These are phyloP conservation scores for Solanum hybrid DNA, from an alignment of 305 asterid genomes.

Conservation along the genomic window DNA sequence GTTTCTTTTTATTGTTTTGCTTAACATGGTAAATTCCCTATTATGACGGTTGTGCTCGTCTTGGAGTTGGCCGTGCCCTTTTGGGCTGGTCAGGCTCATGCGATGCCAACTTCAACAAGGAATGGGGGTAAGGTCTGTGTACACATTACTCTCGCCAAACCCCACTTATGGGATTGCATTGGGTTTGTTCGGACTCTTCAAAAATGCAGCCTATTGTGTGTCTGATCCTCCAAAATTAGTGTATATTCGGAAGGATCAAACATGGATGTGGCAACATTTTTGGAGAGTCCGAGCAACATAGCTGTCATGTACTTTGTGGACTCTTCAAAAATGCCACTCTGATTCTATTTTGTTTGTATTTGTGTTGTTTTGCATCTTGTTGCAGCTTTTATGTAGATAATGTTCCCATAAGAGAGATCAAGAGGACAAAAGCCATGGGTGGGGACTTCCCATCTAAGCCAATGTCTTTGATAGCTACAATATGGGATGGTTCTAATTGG, in stretches of 20 bases:
- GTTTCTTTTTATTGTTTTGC: background rate
- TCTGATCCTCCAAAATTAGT: background rate
- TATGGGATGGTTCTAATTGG: slow-evolving; percentile 91
- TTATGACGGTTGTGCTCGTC: background rate
- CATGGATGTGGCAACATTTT: background rate
- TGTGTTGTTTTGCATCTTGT: slow-evolving; percentile 13
- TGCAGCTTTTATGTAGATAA: slow-evolving; percentile 76
- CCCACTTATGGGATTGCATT: background rate
- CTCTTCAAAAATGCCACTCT: background rate
- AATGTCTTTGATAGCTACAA: slow-evolving; percentile 73
- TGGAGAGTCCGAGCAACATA: background rate
- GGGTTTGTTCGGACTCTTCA: background rate
- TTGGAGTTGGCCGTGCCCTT: background rate
- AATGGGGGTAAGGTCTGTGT: background rate
- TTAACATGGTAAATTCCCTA: background rate
- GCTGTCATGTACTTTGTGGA: background rate
- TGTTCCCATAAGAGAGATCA: slow-evolving; percentile 71
- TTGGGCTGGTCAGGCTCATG: background rate
- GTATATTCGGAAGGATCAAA: background rate
- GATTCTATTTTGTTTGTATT: slow-evolving; percentile 16
- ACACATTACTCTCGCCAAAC: background rate
- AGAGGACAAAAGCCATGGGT: slow-evolving; percentile 57
- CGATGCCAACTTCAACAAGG: background rate
- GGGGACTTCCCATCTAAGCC: slow-evolving; percentile 87
- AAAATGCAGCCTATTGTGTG: background rate